These are phyloP conservation scores for Gossypium davidsonii DNA, from an alignment of 441 rosid species.

Conservation along the genomic window DNA sequence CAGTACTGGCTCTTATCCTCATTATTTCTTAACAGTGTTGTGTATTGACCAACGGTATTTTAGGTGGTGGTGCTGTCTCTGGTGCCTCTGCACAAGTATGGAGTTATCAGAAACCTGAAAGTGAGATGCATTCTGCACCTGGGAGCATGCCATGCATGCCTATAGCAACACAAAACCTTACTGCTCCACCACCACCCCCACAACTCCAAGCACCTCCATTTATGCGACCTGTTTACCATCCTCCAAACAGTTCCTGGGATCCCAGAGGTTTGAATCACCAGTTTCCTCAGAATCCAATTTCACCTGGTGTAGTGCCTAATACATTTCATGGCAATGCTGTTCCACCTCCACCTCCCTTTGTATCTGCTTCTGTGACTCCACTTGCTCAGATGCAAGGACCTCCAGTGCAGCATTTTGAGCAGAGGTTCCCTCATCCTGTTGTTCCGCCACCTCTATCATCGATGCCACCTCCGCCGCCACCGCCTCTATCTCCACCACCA, in stretches of 20 bases:
- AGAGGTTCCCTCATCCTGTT: slow-evolving; percentile 43
- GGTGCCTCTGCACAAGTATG: slow-evolving; percentile 36
- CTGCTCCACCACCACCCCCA: slow-evolving; percentile 61
- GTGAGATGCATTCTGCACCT: slow-evolving; percentile 38
- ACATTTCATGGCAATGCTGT: slow-evolving; percentile 46
- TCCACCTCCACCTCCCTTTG: slow-evolving; percentile 46
- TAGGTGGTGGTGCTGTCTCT: slow-evolving; percentile 29
- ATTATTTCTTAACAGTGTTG: slow-evolving; percentile 8
- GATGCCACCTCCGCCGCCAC: slow-evolving; percentile 44
- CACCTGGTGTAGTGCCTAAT: slow-evolving; percentile 44
- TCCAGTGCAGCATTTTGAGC: slow-evolving; percentile 58
- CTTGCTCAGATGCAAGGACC: slow-evolving; percentile 65
- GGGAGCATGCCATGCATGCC: slow-evolving; percentile 56
- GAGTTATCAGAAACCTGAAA: slow-evolving; percentile 35
- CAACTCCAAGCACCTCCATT: slow-evolving; percentile 67
- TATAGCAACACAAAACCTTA: slow-evolving; percentile 44
- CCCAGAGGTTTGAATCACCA: slow-evolving; percentile 52
- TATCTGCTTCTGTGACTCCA: slow-evolving; percentile 75
- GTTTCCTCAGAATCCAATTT: slow-evolving; percentile 42
- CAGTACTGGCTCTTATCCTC: background rate
- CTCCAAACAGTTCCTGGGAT: slow-evolving; percentile 77
- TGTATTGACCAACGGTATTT: slow-evolving; percentile 25
- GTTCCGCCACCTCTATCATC: slow-evolving; percentile 45
- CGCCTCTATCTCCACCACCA: slow-evolving; percentile 53
- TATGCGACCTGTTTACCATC: slow-evolving; percentile 55